phyloP scores from a whole-genome alignment of 1,284 basidiomycete species.

The Coniferiporia sulphurascens region DNA sequence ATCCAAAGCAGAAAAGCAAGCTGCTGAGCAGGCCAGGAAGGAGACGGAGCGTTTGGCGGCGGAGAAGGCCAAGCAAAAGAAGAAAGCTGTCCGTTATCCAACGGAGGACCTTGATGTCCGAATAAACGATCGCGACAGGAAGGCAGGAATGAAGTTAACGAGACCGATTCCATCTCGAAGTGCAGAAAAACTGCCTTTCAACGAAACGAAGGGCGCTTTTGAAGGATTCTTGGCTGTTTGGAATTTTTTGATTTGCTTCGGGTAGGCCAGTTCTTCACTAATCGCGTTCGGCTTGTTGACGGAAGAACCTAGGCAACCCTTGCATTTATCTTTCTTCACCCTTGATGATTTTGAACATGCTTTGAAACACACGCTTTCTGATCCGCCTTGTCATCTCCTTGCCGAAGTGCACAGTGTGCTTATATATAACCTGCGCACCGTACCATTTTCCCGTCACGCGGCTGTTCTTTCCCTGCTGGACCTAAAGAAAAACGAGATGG shows the following conservation, averaged over 20 bases:
- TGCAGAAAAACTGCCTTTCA: constrained; percentile 63
- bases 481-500: constrained; percentile 37
- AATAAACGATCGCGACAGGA: constrained; percentile 72
- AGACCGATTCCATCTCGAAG: constrained; percentile 63
- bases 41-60: constrained; percentile 64
- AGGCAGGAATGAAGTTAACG: constrained; percentile 61
- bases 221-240: constrained; percentile 86
- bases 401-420: constrained; percentile 87
- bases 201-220: constrained; percentile 64
- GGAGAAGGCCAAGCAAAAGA: constrained; percentile 70
- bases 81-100: constrained; percentile 83
- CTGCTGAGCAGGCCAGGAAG: constrained; percentile 49
- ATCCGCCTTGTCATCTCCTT: constrained; percentile 73
- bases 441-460: constrained; percentile 64
- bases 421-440: constrained; percentile 84
- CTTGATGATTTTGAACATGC: constrained; percentile 92
- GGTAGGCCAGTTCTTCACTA: constrained; percentile 46
- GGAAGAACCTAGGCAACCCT: constrained; percentile 57
- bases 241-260: constrained; percentile 91
- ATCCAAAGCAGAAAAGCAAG: constrained; percentile 45
- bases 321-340: constrained; percentile 87
- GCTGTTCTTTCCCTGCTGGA: constrained; percentile 62
- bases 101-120: constrained; percentile 81
- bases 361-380: constrained; percentile 69
- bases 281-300: constrained; percentile 2